Evolutionary conservation across 2,329 filamentous ascomycete species (phyloP), one percentile per base, ranked within the genome.

Genomic region (Aspergillus transmontanensis): DNA sequence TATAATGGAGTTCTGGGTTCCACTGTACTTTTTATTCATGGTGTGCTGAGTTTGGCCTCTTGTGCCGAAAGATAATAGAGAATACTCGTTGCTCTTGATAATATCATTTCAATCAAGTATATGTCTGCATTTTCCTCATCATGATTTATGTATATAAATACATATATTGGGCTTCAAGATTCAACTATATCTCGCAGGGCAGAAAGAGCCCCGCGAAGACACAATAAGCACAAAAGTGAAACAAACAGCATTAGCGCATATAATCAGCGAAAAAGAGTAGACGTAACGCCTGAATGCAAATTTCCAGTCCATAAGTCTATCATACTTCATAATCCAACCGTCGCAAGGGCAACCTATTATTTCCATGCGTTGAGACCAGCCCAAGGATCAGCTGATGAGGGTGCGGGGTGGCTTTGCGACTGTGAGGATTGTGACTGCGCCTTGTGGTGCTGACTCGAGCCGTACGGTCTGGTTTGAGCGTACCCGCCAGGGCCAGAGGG

Each of bases 361-460:
- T 89, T 90, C 89, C 89, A 91, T 53, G 85, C 86, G 78, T 85
- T 89, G 68, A 92, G 75, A 5, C 89, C 89, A 19, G 89, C 88
- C 89, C 89, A 92, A 9, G 89, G 89, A 81, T 92, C 88, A 65
- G 72, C 70, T 14, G 72, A 65, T 50, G 71, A 71, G 36, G 75
- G 69, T 57, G 75, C 74, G 57, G 73, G 67, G 59, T 72, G 71
- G 23, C 61, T 46, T 63, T 77, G 75, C 1, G 65, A 60, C 57
- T 63, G 60, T 9, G 60, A 60, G 3, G 73, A 69, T 67, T 79
- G 78, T 62, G 79, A 79, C 54, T 77, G 76, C 12, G 71, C 68
- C 54, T 75, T 76, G 64, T 76, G 75, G 59, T 79, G 77, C 41
- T 76, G 75, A 62, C 73, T 72, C 43, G 71, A 67, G 36, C 74